Evolutionary conservation across 345 rosid genomes (phyloP), one percentile per base, ranked within the genome.

Genomic region (Salix brachista): DNA sequence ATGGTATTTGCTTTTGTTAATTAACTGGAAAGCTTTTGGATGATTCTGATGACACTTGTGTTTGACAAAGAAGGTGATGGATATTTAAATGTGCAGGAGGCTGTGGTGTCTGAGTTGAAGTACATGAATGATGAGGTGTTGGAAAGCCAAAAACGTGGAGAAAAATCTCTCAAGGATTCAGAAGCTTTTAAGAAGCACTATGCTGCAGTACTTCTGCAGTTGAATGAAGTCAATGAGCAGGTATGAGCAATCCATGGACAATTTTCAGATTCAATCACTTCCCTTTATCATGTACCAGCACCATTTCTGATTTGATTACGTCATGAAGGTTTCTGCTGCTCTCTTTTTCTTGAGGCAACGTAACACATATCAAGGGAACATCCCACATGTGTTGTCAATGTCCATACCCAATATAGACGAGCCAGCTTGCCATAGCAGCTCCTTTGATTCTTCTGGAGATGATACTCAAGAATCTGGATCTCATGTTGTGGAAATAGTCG

Each of bases 141-240:
- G 78, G 93, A 88, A 84, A 87, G 83, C 78, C 91, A 89, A 81
- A 89, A 87, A 65, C 88, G 80, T 66, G 89, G 87, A 54, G 83
- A 86, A 76, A 85, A 80, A 73, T 77, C 87, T 66, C 75, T 87
- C 18, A 89, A 88, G 85, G 91, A 87, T 74, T 89, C 92, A 58
- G 93, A 90, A 81, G 77, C 83, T 77, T 90, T 90, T 78, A 89
- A 87, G 87, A 92, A 90, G 85, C 90, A 90, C 72, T 90, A 92
- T 82, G 97, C 94, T 74, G 93, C 97, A 48, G 87, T 92, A 75
- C 83, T 92, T 77, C 81, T 88, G 34, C 91, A 80, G 88, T 83
- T 92, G 75, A 90, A 89, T 41, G 92, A 90, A 83, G 75, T 89
- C 75, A 92, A 92, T 82, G 97, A 90, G 67, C 92, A 46, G 62